Conservation (phyloP, 2,329 filamentous ascomycete species). For the Thielaviopsis cerberus region DNA sequence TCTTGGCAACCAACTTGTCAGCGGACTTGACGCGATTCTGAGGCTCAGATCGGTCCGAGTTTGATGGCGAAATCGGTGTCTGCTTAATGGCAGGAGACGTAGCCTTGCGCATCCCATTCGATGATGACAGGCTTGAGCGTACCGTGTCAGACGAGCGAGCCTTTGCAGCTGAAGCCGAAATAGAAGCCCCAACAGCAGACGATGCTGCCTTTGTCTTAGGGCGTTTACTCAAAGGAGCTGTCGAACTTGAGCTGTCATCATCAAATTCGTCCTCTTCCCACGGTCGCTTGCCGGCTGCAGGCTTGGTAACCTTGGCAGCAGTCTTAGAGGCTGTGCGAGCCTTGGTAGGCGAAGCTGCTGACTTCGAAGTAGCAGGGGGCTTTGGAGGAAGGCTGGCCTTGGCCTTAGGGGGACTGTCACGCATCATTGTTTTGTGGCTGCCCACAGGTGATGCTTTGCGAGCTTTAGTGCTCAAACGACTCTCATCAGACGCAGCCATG, state of each 20-base stretch:
- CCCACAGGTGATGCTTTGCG: conserved; percentile 7
- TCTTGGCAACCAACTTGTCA: background rate
- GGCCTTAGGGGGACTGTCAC: conserved; percentile 6
- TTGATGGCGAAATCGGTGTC: background rate
- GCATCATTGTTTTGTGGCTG: background rate
- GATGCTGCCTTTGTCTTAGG: conserved; percentile 11
- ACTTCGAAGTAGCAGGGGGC: background rate
- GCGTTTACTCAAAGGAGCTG: conserved; percentile 13
- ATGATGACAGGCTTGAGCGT: background rate
- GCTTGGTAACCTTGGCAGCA: background rate
- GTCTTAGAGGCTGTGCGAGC: background rate
- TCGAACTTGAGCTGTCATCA: background rate
- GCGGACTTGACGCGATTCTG: background rate
- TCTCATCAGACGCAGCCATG: conserved; percentile 4
- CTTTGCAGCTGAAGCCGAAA: background rate
- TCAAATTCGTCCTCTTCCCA: background rate
- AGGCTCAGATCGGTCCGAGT: background rate
- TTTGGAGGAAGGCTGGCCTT: background rate
- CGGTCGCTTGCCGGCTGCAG: background rate
- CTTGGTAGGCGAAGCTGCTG: background rate
- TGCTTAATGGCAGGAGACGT: background rate
- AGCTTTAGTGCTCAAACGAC: background rate
- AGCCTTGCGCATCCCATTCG: background rate
- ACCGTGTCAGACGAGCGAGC: background rate
- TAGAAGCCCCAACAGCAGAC: background rate